phyloP scores from a whole-genome alignment of 139 green algal species.

The Picochlorum sp. region DNA sequence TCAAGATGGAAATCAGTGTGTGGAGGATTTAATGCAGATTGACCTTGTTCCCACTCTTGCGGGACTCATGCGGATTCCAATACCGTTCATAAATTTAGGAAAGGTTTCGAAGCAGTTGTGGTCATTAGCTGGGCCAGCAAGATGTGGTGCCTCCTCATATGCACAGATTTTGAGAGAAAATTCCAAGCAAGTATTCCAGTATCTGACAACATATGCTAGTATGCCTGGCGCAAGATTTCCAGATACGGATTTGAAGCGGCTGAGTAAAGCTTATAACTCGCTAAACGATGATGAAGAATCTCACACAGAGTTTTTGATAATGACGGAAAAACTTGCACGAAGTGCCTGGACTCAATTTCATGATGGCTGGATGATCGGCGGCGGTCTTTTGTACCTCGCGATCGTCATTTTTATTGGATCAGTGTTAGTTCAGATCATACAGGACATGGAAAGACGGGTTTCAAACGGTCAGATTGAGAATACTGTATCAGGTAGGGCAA shows the following conservation, averaged over 20 bases:
- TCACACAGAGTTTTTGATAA: conserved; percentile 24
- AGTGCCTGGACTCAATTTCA: conserved; percentile 68
- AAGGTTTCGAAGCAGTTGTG: conserved; percentile 50
- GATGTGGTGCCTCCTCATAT: conserved; percentile 5
- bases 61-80: conserved; percentile 69
- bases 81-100: conserved; percentile 75
- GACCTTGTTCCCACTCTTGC: conserved; percentile 78
- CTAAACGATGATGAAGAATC: conserved; percentile 13
- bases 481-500: background rate
- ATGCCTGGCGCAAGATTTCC: conserved; percentile 31
- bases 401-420: conserved; percentile 29
- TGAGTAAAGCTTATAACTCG: conserved; percentile 4
- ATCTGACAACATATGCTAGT: conserved; percentile 58
- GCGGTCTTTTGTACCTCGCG: conserved; percentile 35
- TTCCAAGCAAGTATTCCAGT: conserved; percentile 48
- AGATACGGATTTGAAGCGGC: conserved; percentile 9
- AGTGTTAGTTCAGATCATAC: background rate
- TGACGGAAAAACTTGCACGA: conserved; percentile 43
- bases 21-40: conserved; percentile 55
- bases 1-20: conserved; percentile 26
- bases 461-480: background rate
- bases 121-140: conserved; percentile 19
- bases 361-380: conserved; percentile 35
- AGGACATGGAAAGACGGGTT: no score
- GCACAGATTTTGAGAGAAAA: conserved; percentile 4